Conservation (phyloP, 2,329 filamentous ascomycete genomes). For the Lecanoromycetidae sp. region DNA sequence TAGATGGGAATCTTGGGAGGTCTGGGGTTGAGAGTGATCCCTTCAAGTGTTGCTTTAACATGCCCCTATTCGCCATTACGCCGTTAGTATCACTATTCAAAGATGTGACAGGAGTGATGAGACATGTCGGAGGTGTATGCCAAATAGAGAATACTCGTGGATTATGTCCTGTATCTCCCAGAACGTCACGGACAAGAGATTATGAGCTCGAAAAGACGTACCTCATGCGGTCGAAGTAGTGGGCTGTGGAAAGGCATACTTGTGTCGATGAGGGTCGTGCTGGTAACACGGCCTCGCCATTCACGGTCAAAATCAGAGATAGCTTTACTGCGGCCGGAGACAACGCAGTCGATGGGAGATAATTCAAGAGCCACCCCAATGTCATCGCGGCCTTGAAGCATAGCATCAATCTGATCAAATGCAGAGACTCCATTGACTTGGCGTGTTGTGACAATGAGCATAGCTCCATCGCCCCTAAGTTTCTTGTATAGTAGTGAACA, state of each 20-base stretch:
- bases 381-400: constrained; percentile 20
- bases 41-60: too few relatives aligned
- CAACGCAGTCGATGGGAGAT: constrained; percentile 28
- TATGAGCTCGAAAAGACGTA: too few relatives aligned
- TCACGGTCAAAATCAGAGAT: constrained; percentile 19
- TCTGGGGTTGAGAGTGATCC: constrained; percentile 19
- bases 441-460: constrained; percentile 25
- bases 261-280: constrained; percentile 28
- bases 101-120: too few relatives aligned
- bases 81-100: too few relatives aligned
- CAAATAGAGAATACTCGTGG: too few relatives aligned
- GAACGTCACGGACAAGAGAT: too few relatives aligned
- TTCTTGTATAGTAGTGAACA: constrained; percentile 25
- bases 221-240: constrained; percentile 23
- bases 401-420: constrained; percentile 21
- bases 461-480: constrained; percentile 24
- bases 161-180: too few relatives aligned
- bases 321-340: constrained; percentile 23
- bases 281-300: constrained; percentile 22
- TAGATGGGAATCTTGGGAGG: constrained; percentile 25
- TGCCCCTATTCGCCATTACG: too few relatives aligned
- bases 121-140: too few relatives aligned
- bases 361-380: constrained; percentile 28
- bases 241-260: constrained; percentile 34
- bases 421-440: too few relatives aligned